Percentiles rank a stretch among this genome's conserved stretches.
These are phyloP conservation scores for Wallacemonas sp. DNA, from an alignment of 208 protist species.

Conservation along the genomic window DNA sequence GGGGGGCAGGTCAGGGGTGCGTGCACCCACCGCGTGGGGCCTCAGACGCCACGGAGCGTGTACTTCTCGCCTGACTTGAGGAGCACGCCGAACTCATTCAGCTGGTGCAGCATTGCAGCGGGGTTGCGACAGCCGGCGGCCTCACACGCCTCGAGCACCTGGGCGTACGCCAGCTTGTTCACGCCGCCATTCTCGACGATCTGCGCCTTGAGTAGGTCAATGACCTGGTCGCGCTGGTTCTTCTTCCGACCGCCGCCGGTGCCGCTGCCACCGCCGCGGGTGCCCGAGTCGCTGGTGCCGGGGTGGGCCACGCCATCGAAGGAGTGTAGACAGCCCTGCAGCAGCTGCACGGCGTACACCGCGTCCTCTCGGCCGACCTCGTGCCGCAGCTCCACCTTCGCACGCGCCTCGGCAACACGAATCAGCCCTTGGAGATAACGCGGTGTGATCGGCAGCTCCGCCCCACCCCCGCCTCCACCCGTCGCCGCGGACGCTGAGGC, in stretches of 20 bases:
- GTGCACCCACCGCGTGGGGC: too few species aligned
- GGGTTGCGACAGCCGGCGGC: conserved; percentile 70
- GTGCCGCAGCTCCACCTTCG: conserved; percentile 89
- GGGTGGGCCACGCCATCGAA: conserved; percentile 24
- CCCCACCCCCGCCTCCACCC: neutral
- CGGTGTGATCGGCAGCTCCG: conserved; percentile 86
- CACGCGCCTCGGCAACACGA: conserved; percentile 89
- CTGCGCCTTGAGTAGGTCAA: conserved; percentile 65
- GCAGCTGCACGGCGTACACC: conserved; percentile 86
- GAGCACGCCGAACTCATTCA: conserved; percentile 81
- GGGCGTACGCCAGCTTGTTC: conserved; percentile 48
- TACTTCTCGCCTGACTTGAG: conserved; percentile 72
- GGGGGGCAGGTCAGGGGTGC: too few species aligned
- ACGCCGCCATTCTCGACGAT: conserved; percentile 46
- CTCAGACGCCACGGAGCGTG: conserved; percentile 49
- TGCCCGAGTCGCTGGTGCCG: conserved; percentile 15
- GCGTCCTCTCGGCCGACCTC: conserved; percentile 92
- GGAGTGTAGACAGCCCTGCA: conserved; percentile 69
- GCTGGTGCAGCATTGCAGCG: conserved; percentile 68
- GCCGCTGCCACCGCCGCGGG: neutral
- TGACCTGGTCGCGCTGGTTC: conserved; percentile 60
- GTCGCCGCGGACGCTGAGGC: neutral
- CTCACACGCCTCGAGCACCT: conserved; percentile 69
- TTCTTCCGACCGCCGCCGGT: conserved; percentile 16
- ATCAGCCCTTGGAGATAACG: conserved; percentile 96